Percentiles rank a stretch among this genome's conserved stretches.
Conservation (phyloP, 495 filamentous ascomycete species). For the Penicillium steckii region DNA sequence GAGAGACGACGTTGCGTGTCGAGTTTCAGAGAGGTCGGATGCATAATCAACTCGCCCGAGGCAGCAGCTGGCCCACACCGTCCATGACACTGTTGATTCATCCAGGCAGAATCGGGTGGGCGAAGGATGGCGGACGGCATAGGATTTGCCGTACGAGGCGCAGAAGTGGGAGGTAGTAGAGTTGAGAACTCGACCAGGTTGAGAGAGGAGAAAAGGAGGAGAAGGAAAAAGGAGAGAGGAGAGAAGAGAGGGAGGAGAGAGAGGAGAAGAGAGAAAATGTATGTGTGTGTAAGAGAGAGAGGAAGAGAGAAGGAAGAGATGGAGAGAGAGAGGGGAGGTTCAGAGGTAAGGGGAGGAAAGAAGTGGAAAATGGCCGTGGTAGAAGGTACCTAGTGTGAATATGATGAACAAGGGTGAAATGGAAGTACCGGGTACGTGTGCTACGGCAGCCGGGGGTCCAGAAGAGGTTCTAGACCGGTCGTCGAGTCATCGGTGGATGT, state of each 20-base stretch:
- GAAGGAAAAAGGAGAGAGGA: constrained; percentile 10
- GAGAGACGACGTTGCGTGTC: constrained; percentile 19
- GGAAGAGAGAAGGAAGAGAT: constrained; percentile 5
- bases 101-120: constrained; percentile 28
- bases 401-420: neutral
- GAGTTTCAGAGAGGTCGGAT: constrained; percentile 15
- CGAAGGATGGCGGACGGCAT: constrained; percentile 18
- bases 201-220: constrained; percentile 6
- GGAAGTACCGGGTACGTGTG: constrained; percentile 19
- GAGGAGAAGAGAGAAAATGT: constrained; percentile 5
- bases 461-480: constrained; percentile 29
- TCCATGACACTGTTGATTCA: constrained; percentile 43
- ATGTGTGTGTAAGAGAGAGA: neutral
- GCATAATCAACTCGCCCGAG: constrained; percentile 33
- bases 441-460: constrained; percentile 2
- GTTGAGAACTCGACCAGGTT: constrained; percentile 6
- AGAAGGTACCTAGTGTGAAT: neutral
- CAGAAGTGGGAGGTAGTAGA: constrained; percentile 1
- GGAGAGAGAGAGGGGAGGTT: neutral
- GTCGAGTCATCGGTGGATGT: constrained; percentile 23
- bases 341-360: constrained; percentile 15
- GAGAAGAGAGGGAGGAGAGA: constrained; percentile 6
- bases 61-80: constrained; percentile 28
- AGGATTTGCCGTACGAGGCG: constrained; percentile 5
- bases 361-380: neutral